Percentiles rank a stretch among this genome's conserved stretches.
Evolutionary conservation across 768 basidiomycete genomes (phyloP).

Genomic region (Agaricus subrufescens): DNA sequence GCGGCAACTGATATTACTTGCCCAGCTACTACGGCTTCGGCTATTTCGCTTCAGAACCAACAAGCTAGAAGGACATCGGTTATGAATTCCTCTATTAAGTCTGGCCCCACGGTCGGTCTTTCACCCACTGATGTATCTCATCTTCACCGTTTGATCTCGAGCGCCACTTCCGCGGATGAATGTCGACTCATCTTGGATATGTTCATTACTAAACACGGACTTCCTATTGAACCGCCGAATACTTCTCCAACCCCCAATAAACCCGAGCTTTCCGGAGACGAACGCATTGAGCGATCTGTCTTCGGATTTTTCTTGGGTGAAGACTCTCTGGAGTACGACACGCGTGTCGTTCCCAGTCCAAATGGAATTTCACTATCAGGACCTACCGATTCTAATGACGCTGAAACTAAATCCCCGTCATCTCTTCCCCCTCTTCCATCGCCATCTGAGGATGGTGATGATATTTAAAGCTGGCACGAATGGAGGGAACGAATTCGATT

Average conservation of each 20-base stretch:
- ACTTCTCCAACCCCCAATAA: conserved; percentile 26
- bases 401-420: neutral
- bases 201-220: conserved; percentile 64
- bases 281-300: conserved; percentile 41
- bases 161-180: conserved; percentile 74
- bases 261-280: conserved; percentile 19
- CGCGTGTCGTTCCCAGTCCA: neutral
- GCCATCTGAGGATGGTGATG: neutral
- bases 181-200: conserved; percentile 83
- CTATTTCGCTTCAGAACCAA: neutral
- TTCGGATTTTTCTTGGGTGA: conserved; percentile 43
- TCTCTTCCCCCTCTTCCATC: neutral
- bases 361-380: neutral
- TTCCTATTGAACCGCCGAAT: conserved; percentile 25
- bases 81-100: conserved; percentile 11
- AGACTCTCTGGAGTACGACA: conserved; percentile 6
- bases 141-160: conserved; percentile 61
- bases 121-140: conserved; percentile 51
- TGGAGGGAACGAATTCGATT: conserved; percentile 1
- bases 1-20: neutral
- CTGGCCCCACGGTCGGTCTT: conserved; percentile 14
- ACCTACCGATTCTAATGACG: neutral
- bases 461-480: conserved; percentile 1
- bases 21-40: neutral
- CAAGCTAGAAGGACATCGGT: neutral